These are phyloP conservation scores for Metschnikowia cerradonensis DNA, from an alignment of 805 yeast species.

Conservation along the genomic window DNA sequence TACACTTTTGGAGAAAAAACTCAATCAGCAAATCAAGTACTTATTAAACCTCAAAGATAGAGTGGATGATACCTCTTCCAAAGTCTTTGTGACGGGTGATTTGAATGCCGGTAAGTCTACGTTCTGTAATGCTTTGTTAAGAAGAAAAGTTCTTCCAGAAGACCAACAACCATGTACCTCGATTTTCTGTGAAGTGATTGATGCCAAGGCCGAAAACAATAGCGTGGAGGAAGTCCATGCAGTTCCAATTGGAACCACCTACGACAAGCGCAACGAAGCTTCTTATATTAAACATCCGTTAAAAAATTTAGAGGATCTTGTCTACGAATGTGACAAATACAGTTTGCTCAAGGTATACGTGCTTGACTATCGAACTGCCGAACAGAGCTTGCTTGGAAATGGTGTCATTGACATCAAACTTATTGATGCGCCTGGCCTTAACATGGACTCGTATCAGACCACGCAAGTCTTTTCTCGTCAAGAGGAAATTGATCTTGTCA, in stretches of 20 bases:
- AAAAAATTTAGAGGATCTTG: constrained; percentile 60
- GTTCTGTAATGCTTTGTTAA: constrained; percentile 83
- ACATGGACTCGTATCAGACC: constrained; percentile 89
- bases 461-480: constrained; percentile 93
- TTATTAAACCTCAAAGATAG: constrained; percentile 70
- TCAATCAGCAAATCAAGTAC: constrained; percentile 63
- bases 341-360: constrained; percentile 76
- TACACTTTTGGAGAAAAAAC: constrained; percentile 62
- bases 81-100: constrained; percentile 95
- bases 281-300: constrained; percentile 59
- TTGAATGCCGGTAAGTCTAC: constrained; percentile 95
- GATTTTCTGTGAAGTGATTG: constrained; percentile 92
- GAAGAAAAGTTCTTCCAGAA: constrained; percentile 78
- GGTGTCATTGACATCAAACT: constrained; percentile 89
- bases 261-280: constrained; percentile 53
- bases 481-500: constrained; percentile 94
- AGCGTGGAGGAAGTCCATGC: constrained; percentile 93
- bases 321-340: constrained; percentile 67
- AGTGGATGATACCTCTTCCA: constrained; percentile 86
- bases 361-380: constrained; percentile 64
- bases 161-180: constrained; percentile 98
- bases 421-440: constrained; percentile 96
- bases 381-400: constrained; percentile 71
- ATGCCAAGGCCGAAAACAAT: constrained; percentile 64
- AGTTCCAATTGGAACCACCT: constrained; percentile 52